Evolutionary conservation across 2,329 filamentous ascomycete genomes (phyloP), one percentile per base, ranked within the genome.

Genomic region (Phaeosphaeriaceae sp.): DNA sequence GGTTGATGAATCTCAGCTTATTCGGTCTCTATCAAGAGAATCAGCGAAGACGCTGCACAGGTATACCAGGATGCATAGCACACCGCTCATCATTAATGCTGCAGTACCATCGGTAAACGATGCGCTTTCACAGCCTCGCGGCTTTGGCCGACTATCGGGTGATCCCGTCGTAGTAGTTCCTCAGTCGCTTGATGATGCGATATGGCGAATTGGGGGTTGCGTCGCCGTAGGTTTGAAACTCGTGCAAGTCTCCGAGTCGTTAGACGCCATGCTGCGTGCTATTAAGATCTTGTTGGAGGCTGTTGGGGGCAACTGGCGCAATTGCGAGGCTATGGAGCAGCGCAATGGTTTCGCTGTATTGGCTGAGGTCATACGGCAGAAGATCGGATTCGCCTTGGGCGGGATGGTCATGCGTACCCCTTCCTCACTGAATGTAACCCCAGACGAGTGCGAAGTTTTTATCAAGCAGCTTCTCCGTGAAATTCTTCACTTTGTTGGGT

Each of bases 311-410:
- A 97, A 89, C 68, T 99, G 95, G 94, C 85, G 94, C 56, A 97
- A 97, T 60, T 97, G 94, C 60, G 95, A 99, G 71, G 92, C 94
- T 20, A 97, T 99, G 89, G 94, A 99, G 72, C 87, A 90, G 63
- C 92, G 96, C 51, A 94, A 95, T 60, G 95, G 93, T 0, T 99
- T 97, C 68, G 88, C 90, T 20, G 89, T 97, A 29, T 77, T 99
- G 42, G 89, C 89, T 33, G 86, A 92, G 72, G 81, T 97, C 15
- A 76, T 99, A 18, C 87, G 91, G 46, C 89, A 90, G 46, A 97
- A 96, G 70, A 79, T 96, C 26, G 88, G 88, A 4, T 66, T 75
- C 40, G 76, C 74, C 41, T 59, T 57, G 47, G 71, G 67, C 42
- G 50, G 54, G 77, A 75, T 57, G 65, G 86, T 53, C 77, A 79